These are phyloP conservation scores for Shiraia bambusicola DNA, from an alignment of 2,329 filamentous ascomycete species.

Conservation along the genomic window DNA sequence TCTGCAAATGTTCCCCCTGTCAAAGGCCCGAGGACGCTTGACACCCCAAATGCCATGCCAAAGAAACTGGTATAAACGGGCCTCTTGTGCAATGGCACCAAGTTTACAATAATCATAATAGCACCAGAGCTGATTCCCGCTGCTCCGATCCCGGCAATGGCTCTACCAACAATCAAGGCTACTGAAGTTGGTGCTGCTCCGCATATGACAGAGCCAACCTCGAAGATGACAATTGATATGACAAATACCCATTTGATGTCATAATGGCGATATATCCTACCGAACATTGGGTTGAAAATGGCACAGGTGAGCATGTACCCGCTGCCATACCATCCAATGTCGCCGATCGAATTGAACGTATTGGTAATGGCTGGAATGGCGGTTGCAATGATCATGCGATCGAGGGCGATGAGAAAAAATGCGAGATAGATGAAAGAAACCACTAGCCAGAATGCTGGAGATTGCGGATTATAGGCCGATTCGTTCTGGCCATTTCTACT, in stretches of 20 bases:
- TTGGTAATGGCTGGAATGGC: slow-evolving; percentile 33
- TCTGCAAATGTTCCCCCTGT: slow-evolving; percentile 41
- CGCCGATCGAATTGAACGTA: slow-evolving; percentile 25
- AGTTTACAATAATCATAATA: slow-evolving; percentile 46
- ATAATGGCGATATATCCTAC: slow-evolving; percentile 52
- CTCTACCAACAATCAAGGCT: slow-evolving; percentile 51
- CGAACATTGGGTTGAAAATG: slow-evolving; percentile 51
- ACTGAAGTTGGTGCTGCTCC: slow-evolving; percentile 46
- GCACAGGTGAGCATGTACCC: slow-evolving; percentile 50
- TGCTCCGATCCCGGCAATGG: slow-evolving; percentile 50
- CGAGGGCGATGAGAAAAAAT: slow-evolving; percentile 29
- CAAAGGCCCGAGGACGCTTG: slow-evolving; percentile 33
- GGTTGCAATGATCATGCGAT: slow-evolving; percentile 24
- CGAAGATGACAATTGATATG: slow-evolving; percentile 44
- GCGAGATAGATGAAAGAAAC: slow-evolving; percentile 28
- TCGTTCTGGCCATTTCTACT: not conserved
- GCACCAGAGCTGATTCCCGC: slow-evolving; percentile 45
- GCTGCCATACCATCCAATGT: slow-evolving; percentile 35
- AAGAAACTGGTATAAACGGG: slow-evolving; percentile 50
- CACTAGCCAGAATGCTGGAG: slow-evolving; percentile 24
- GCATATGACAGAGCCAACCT: slow-evolving; percentile 45
- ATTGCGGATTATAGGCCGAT: slow-evolving; percentile 23
- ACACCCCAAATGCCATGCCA: slow-evolving; percentile 49
- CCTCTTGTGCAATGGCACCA: slow-evolving; percentile 47
- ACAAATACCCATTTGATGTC: slow-evolving; percentile 44